These are phyloP conservation scores for Acarospora socialis DNA, from an alignment of 2,329 filamentous ascomycete species.

Conservation along the genomic window DNA sequence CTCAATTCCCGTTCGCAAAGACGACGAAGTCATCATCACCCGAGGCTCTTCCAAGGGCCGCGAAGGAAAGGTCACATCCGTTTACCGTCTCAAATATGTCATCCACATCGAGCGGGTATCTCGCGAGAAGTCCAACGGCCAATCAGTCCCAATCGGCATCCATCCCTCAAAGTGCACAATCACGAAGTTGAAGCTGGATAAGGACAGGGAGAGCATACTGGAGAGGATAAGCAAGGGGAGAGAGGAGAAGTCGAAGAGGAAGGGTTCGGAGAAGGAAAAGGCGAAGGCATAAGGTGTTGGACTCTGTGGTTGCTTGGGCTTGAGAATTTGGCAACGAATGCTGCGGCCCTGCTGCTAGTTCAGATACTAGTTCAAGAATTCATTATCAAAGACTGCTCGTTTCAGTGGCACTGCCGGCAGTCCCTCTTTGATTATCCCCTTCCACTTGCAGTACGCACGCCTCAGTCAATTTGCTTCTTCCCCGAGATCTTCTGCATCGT, in stretches of 20 bases:
- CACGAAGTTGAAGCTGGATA: constrained; percentile 88
- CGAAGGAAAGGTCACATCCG: constrained; percentile 94
- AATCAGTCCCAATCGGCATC: constrained; percentile 87
- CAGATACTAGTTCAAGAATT: too few relatives aligned
- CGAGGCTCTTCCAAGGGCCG: constrained; percentile 93
- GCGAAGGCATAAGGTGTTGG: constrained; percentile 4
- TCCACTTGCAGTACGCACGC: too few relatives aligned
- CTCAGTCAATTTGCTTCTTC: too few relatives aligned
- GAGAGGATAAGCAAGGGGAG: constrained; percentile 33
- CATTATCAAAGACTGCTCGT: too few relatives aligned
- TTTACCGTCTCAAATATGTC: constrained; percentile 97
- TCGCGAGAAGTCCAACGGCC: constrained; percentile 94
- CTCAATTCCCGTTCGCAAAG: constrained; percentile 93
- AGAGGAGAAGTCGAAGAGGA: constrained; percentile 25
- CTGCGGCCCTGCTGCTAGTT: too few relatives aligned
- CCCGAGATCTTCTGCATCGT: too few relatives aligned
- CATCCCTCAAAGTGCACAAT: constrained; percentile 95
- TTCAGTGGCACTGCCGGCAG: too few relatives aligned
- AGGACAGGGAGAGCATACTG: constrained; percentile 36
- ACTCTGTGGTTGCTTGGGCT: neutral
- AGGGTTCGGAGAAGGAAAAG: constrained; percentile 11
- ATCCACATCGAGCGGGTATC: constrained; percentile 94
- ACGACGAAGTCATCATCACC: constrained; percentile 86
- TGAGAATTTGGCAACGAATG: too few relatives aligned
- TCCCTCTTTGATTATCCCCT: too few relatives aligned